These are phyloP conservation scores for Microstegium vimineum DNA, from an alignment of 176 grass and related monocot species.

Conservation along the genomic window DNA sequence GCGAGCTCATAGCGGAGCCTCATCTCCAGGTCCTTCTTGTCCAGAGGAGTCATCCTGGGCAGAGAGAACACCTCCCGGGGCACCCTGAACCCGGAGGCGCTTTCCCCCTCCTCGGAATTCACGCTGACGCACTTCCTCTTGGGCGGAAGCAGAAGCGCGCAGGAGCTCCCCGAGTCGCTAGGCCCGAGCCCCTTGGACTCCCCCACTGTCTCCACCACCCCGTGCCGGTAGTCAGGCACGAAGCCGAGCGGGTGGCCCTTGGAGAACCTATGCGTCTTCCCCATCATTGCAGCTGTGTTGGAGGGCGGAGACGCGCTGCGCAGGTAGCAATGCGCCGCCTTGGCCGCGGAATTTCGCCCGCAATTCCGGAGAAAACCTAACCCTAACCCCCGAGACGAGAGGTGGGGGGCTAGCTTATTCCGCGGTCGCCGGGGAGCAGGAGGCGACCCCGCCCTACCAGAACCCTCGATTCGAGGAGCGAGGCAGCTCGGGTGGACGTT, in stretches of 20 bases:
- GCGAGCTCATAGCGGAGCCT: slow-evolving; percentile 61
- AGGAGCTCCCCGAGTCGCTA: slow-evolving; percentile 72
- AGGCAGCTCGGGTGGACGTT: slow-evolving; percentile 22
- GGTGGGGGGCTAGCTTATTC: slow-evolving; percentile 12
- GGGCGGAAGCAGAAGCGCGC: slow-evolving; percentile 6
- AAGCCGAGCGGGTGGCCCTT: slow-evolving; percentile 80
- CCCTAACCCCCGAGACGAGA: slow-evolving; percentile 18
- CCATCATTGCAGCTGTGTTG: no score
- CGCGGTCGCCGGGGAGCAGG: neutral
- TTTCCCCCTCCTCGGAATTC: slow-evolving; percentile 18
- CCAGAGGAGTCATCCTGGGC: slow-evolving; percentile 41
- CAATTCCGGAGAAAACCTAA: slow-evolving; percentile 39
- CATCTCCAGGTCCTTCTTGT: slow-evolving; percentile 56
- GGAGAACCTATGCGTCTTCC: slow-evolving; percentile 86
- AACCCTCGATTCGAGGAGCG: slow-evolving; percentile 40
- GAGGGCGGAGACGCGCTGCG: neutral
- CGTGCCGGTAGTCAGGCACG: slow-evolving; percentile 73
- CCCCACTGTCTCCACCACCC: slow-evolving; percentile 65
- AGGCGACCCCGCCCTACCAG: neutral
- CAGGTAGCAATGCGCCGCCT: slow-evolving; percentile 22
- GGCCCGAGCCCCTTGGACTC: slow-evolving; percentile 52
- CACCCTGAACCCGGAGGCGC: slow-evolving; percentile 35
- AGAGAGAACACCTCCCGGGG: slow-evolving; percentile 47
- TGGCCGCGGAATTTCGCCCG: slow-evolving; percentile 22
- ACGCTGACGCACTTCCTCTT: slow-evolving; percentile 71